Percentiles rank a stretch among this genome's conserved stretches.
Conservation (phyloP, 225 moss, liverwort and hornwort genomes). For the Antitrichia curtipendula region DNA sequence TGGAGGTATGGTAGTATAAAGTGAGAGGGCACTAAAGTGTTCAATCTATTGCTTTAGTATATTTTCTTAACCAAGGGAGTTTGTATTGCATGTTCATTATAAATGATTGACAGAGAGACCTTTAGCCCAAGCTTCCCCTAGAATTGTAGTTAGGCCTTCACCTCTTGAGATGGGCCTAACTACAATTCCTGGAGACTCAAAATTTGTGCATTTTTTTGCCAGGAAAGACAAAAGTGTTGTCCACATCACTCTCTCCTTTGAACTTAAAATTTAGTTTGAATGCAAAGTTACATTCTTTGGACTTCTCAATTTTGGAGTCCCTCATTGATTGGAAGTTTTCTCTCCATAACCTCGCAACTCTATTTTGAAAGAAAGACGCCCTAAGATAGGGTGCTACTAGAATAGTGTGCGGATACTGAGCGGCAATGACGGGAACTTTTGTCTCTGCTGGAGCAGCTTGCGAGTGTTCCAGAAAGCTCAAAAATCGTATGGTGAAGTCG, state of each 20-base stretch:
- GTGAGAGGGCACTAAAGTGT: background rate
- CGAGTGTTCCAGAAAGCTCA: background rate
- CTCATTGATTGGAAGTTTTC: background rate
- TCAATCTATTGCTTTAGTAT: background rate
- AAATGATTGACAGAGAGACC: background rate
- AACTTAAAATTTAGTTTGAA: background rate
- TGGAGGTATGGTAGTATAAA: background rate
- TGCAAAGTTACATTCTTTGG: background rate
- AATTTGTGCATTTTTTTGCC: background rate
- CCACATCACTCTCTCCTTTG: background rate
- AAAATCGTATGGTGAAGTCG: background rate
- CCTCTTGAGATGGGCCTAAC: background rate
- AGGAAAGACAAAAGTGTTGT: background rate
- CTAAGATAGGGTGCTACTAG: background rate
- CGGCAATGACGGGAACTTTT: background rate
- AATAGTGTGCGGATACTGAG: background rate
- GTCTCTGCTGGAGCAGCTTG: background rate
- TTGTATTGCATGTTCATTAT: accelerated
- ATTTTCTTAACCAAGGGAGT: background rate
- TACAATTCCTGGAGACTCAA: background rate
- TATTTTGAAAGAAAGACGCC: background rate
- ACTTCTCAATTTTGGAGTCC: background rate
- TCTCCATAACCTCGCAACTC: background rate
- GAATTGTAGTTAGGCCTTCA: background rate
- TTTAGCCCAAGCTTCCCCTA: background rate